Evolutionary conservation across 1,284 basidiomycete genomes (phyloP).

Genomic region (Cutaneotrichosporon mucoides): DNA sequence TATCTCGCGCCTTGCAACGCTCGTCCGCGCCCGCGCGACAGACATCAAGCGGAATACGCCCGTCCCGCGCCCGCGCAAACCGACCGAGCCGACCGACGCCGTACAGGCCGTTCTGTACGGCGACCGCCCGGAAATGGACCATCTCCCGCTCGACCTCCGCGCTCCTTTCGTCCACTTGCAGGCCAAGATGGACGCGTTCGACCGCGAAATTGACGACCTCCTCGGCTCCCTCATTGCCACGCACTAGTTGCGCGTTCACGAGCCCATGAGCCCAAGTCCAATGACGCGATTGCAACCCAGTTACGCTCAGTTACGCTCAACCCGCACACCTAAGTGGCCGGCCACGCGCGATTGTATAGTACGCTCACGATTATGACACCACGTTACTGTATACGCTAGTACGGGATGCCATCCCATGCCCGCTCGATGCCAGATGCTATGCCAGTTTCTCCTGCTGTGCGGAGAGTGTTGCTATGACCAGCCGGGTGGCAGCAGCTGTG

Average conservation of each 20-base stretch:
- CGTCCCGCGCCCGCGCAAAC: constrained; percentile 1
- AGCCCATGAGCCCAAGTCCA: background rate
- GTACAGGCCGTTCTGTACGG: constrained; percentile 73
- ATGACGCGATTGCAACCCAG: no score
- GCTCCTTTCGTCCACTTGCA: constrained; percentile 67
- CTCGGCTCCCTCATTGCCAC: constrained; percentile 23
- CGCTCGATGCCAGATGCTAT: no score
- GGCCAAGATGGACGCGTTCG: constrained; percentile 68
- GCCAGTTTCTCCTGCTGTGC: no score
- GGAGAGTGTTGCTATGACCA: no score
- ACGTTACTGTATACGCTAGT: constrained; percentile 3
- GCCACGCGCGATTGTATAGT: constrained; percentile 3
- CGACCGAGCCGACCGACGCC: constrained; percentile 53
- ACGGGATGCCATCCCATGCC: no score
- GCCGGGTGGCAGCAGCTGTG: no score
- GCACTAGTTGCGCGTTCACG: background rate
- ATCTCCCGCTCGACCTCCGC: constrained; percentile 65
- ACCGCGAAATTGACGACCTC: constrained; percentile 69
- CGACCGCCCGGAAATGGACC: constrained; percentile 52
- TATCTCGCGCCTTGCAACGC: constrained; percentile 41
- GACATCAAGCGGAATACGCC: constrained; percentile 18
- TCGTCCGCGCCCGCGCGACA: constrained; percentile 32
- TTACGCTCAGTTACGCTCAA: no score
- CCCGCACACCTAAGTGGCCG: background rate
- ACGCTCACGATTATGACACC: background rate